These are phyloP conservation scores for Alternaria incomplexa DNA, from an alignment of 2,329 filamentous ascomycete species.

Conservation along the genomic window DNA sequence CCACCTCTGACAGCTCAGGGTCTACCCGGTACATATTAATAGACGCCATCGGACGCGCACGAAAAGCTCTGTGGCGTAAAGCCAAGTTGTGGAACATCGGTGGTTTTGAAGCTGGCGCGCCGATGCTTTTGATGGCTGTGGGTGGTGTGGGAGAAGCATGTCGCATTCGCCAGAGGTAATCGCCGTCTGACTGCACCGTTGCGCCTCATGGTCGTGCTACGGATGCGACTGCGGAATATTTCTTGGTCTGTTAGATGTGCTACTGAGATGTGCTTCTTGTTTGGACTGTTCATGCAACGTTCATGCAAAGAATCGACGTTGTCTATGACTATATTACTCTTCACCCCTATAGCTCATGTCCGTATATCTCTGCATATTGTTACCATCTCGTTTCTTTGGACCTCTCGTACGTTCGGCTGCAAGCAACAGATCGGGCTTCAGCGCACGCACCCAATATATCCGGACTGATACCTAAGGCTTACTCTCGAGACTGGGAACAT, in stretches of 20 bases:
- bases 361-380: background rate
- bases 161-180: constrained; percentile 7
- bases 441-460: constrained; percentile 2
- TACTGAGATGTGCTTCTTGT: constrained; percentile 1
- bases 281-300: background rate
- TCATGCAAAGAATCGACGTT: background rate
- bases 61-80: constrained; percentile 4
- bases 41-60: background rate
- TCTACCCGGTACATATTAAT: constrained; percentile 7
- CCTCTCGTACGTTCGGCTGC: constrained; percentile 4
- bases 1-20: background rate
- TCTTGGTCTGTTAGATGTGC: constrained; percentile 3
- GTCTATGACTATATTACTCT: background rate
- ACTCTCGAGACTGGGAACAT: constrained; percentile 1
- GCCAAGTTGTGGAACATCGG: constrained; percentile 10
- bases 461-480: constrained; percentile 5
- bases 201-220: constrained; percentile 8
- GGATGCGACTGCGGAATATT: constrained; percentile 3
- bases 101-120: constrained; percentile 3
- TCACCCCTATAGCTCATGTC: background rate
- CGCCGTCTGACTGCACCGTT: constrained; percentile 8
- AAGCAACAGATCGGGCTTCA: constrained; percentile 7
- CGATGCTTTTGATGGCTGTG: constrained; percentile 9
- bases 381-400: constrained; percentile 1
- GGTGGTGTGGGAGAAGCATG: constrained; percentile 8